phyloP scores from a whole-genome alignment of 345 rosid genomes.

The Ceriops tagal region DNA sequence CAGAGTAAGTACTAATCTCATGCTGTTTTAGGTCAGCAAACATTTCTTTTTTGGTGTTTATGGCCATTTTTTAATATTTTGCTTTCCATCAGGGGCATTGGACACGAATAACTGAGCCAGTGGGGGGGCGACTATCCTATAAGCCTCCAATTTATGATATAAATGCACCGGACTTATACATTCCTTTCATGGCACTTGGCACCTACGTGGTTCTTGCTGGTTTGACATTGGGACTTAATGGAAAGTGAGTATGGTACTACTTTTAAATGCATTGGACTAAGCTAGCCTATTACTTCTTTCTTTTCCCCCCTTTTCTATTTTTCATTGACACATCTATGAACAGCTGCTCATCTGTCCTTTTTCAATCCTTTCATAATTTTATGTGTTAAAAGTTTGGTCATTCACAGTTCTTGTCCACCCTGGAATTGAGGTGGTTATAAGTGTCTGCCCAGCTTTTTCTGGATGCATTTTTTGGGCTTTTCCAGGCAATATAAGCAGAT shows the following conservation, averaged over 20 bases:
- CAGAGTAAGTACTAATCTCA: constrained; percentile 49
- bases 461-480: too few species aligned
- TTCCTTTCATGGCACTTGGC: constrained; percentile 95
- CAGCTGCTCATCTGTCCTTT: background rate
- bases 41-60: background rate
- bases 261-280: background rate
- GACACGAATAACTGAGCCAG: constrained; percentile 93
- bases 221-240: constrained; percentile 69
- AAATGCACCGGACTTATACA: constrained; percentile 90
- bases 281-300: background rate
- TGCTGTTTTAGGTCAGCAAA: constrained; percentile 4
- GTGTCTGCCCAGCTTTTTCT: too few species aligned
- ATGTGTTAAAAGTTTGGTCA: background rate
- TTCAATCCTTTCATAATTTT: background rate
- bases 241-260: constrained; percentile 56
- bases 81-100: constrained; percentile 68
- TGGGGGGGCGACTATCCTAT: constrained; percentile 94
- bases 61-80: constrained; percentile 12
- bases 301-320: background rate
- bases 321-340: background rate
- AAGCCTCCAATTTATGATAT: constrained; percentile 92
- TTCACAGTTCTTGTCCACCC: background rate
- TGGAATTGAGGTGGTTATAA: background rate
- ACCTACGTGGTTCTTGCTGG: constrained; percentile 89
- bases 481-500: background rate